Evolutionary conservation across 2,329 filamentous ascomycete species (phyloP), one percentile per base, ranked within the genome.

Genomic region (Aspergillus pseudonomiae): DNA sequence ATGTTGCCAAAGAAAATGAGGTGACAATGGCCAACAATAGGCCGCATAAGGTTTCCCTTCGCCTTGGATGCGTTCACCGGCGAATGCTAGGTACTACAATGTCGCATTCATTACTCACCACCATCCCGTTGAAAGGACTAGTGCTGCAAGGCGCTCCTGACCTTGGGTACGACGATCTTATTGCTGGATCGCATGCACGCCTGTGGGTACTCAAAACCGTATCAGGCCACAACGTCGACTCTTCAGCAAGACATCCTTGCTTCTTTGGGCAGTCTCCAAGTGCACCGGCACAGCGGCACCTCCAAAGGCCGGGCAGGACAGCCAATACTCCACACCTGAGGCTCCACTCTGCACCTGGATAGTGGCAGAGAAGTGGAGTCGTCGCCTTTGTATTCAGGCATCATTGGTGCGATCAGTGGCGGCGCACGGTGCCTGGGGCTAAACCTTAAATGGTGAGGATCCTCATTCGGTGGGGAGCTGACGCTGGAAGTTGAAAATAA

Each of bases 391-490:
- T 46, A 30, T 36, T 19, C 4, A 32, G 6, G 30, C 9, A 14
- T 39, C 21, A 55, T 55, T 55, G 52, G 52, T 24, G 24, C n/a
- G 6, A 39, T 39, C 6, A 26, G 2, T 24, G 32, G 34, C 32
- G 34, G 52, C 52, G 52, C 52, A 54, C 52, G 52, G 52, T 54
- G 30, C 52, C 52, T 54, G 32, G 34, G 32, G 24, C 52, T 55
- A 55, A 55, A 39, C 52, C 52, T 55, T 55, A 55, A 55, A 9
- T 26, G 24, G 45, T 21, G 52, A 24, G 19, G 32, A 36, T 54
- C 32, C 19, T 54, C 52, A n/a, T 24, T 36, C 52, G 14, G 36
- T 39, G 52, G 41, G 48, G 48, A 32, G 28, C 48, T 52, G 21
- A 52, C 19, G 28, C 28, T 52, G 48, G 48, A 19, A 19, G 48